Base-by-base conservation (phyloP, 176 grass and related monocot genomes). In the Cocos nucifera region DNA sequence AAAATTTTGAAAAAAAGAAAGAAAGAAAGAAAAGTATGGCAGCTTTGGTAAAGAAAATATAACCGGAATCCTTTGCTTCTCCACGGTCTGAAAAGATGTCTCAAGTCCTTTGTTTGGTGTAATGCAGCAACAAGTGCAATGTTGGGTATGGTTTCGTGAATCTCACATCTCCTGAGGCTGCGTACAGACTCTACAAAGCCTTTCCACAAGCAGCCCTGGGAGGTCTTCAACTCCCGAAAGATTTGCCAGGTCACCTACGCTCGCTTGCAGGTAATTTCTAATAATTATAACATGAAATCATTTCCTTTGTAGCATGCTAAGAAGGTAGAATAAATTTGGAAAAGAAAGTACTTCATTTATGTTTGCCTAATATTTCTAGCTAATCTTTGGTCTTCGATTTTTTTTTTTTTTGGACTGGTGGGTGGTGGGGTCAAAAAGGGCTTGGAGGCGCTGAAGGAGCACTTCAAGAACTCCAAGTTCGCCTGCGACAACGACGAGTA, bases 201-300 rank as follows among this genome's bases (percentile, higher is more conserved):
- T 98, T 98, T 98, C 75, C 81, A 98, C 74, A 78, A 72, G 76
- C 94, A 93, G 71, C 85, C 94, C 2, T 98, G 94, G 94, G 94
- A 98, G 60, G 94, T 93, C 5, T 93, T 83, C 77, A 98, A 98
- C 80, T 93, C 94, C 49, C 76, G 88, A 56, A 98, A 98, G 82
- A 98, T 98, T 63, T 98, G 94, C 80, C 94, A 98, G 72, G 94
- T 98, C 18, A 98, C 94, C 5, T 98, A 98, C 57, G 94, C 94
- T n/a, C 94, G 94, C 17, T 64, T 98, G 54, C 94, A 98, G 53
- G 94, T 98, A 44, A 12, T 44, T 44, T 44, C 35, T 44, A 44
- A 9, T 12, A 44, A 44, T 44, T 44, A 10, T 44, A 12, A 12
- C 2, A 44, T 44, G 1, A 44, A 44, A 44, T 44, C 14, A 44